Evolutionary conservation across 495 filamentous ascomycete genomes (phyloP).

Genomic region (Neurospora tetraspora): DNA sequence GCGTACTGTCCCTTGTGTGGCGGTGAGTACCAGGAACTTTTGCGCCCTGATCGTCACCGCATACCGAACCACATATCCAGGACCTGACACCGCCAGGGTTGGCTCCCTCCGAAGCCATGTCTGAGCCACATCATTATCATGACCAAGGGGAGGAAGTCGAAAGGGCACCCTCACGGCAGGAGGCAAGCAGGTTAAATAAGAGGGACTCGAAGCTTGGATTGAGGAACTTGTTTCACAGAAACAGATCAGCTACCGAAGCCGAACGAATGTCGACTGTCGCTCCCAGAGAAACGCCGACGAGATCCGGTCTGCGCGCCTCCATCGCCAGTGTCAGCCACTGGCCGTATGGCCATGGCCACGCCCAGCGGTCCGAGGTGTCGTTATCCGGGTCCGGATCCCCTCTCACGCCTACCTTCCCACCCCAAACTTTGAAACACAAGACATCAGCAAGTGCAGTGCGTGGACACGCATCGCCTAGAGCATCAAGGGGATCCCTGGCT

Average conservation of each 20-base stretch:
- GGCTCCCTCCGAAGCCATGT: not conserved
- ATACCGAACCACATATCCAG: not conserved
- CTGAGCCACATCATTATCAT: not conserved
- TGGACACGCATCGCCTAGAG: constrained; percentile 9
- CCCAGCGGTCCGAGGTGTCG: constrained; percentile 30
- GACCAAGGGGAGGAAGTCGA: constrained; percentile 7
- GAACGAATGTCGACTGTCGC: constrained; percentile 5
- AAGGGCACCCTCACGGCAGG: constrained; percentile 16
- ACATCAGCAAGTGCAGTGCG: constrained; percentile 24
- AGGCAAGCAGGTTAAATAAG: constrained; percentile 21
- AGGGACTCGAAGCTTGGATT: constrained; percentile 42
- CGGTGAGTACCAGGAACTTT: not conserved
- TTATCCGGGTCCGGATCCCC: constrained; percentile 13
- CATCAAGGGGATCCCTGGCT: constrained; percentile 16
- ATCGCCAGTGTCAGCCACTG: constrained; percentile 33
- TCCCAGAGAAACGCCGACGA: constrained; percentile 15
- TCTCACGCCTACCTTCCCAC: not conserved
- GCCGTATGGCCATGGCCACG: constrained; percentile 19
- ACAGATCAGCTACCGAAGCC: constrained; percentile 20
- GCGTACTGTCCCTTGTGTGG: not conserved
- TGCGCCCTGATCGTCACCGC: not conserved
- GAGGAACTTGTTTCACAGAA: constrained; percentile 36
- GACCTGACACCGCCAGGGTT: not conserved
- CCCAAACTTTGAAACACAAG: constrained; percentile 24
- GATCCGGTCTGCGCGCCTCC: constrained; percentile 30